Conservation (phyloP, 805 yeast genomes). For the Candida namnaoensis region DNA sequence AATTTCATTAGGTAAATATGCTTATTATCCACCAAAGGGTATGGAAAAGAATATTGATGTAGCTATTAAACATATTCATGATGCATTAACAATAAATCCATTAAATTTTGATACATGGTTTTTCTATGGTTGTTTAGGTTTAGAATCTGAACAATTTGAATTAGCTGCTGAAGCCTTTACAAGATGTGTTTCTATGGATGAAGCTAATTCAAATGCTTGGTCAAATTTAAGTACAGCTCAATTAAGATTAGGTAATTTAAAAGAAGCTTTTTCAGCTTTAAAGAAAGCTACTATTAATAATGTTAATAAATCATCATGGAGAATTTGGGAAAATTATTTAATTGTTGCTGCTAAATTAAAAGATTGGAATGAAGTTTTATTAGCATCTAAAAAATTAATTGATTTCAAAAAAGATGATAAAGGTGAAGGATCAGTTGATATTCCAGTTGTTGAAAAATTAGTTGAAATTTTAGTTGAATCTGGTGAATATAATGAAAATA, state of each 20-base stretch:
- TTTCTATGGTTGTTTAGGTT: slow-evolving; percentile 83
- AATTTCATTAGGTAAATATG: slow-evolving; percentile 67
- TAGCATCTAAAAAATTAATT: slow-evolving; percentile 61
- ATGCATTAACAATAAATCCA: slow-evolving; percentile 67
- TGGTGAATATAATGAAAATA: slow-evolving; percentile 22
- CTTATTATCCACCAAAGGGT: slow-evolving; percentile 62
- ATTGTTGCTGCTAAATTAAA: slow-evolving; percentile 71
- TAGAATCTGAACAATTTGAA: slow-evolving; percentile 62
- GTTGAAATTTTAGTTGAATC: slow-evolving; percentile 53
- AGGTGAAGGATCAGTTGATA: slow-evolving; percentile 62
- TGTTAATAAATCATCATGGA: slow-evolving; percentile 68
- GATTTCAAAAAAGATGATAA: slow-evolving; percentile 43
- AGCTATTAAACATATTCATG: slow-evolving; percentile 63
- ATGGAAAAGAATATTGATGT: slow-evolving; percentile 36
- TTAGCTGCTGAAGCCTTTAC: slow-evolving; percentile 89
- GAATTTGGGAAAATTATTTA: slow-evolving; percentile 82
- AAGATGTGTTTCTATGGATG: slow-evolving; percentile 81
- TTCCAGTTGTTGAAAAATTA: slow-evolving; percentile 66
- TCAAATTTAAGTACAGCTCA: slow-evolving; percentile 82
- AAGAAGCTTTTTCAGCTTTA: slow-evolving; percentile 81
- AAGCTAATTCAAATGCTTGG: slow-evolving; percentile 79
- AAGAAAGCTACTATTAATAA: slow-evolving; percentile 71
- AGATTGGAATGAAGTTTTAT: slow-evolving; percentile 85
- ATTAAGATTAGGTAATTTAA: slow-evolving; percentile 49
- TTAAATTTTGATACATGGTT: slow-evolving; percentile 79